A percentile compares a stretch with the other conserved stretches of the same genome.
Evolutionary conservation across 176 grass and related monocot species (phyloP).

Genomic region (Aegilops umbellulata): DNA sequence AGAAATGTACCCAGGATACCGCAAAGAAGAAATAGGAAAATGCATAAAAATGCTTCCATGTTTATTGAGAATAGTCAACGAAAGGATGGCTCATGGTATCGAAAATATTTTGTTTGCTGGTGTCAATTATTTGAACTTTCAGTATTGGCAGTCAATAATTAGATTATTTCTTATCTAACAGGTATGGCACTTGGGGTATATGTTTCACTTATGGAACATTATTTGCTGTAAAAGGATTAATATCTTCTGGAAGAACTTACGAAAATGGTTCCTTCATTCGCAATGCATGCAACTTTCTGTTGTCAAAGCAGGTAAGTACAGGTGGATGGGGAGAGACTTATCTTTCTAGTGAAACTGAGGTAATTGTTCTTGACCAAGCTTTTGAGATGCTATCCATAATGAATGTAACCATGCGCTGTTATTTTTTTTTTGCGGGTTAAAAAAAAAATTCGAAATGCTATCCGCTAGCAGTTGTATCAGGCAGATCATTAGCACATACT

Average conservation of each 20-base stretch:
- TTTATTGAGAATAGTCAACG: no score
- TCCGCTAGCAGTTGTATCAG: neutral
- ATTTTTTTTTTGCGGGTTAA: no score
- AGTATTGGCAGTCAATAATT: no score
- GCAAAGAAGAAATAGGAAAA: no score
- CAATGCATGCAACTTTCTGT: conserved; percentile 54
- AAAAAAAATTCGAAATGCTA: no score
- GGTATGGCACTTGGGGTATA: no score
- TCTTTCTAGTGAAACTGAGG: conserved; percentile 30
- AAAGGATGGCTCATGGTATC: no score
- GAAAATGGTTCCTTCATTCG: conserved; percentile 36
- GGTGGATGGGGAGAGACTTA: conserved; percentile 62
- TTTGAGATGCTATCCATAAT: no score
- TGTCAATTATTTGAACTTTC: no score
- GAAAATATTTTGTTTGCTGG: no score
- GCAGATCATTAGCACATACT: neutral
- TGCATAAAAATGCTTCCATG: no score
- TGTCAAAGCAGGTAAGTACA: conserved; percentile 45
- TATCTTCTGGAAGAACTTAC: conserved; percentile 41
- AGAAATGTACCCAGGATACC: neutral
- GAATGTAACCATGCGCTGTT: neutral
- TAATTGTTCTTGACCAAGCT: neutral
- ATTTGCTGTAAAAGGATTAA: conserved; percentile 51
- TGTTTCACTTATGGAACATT: conserved; percentile 2
- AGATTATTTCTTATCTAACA: no score